A percentile compares a stretch with the other conserved stretches of the same genome.
Conservation (phyloP, 2,329 filamentous ascomycete genomes). For the Aspergillus awamori region DNA sequence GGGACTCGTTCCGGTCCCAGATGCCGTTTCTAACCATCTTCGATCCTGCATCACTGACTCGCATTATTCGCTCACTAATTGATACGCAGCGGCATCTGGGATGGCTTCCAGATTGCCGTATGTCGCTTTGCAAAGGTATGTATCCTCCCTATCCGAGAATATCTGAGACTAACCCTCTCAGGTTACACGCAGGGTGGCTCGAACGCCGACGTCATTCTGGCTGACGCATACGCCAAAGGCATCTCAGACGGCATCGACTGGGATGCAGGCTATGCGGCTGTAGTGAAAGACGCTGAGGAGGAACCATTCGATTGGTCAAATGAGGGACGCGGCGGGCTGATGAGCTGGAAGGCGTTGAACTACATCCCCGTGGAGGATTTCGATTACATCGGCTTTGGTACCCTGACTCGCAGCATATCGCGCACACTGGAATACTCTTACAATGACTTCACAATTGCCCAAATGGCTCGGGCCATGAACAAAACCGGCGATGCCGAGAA, state of each 20-base stretch:
- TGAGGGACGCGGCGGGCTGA: constrained; percentile 69
- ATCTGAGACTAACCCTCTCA: constrained; percentile 10
- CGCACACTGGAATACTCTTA: constrained; percentile 77
- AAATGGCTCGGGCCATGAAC: constrained; percentile 62
- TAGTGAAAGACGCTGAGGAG: constrained; percentile 70
- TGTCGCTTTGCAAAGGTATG: constrained; percentile 65
- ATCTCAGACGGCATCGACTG: constrained; percentile 65
- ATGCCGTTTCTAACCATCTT: constrained; percentile 69
- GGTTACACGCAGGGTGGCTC: constrained; percentile 74
- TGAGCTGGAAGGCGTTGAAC: constrained; percentile 69
- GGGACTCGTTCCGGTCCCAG: constrained; percentile 70
- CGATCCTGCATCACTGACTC: constrained; percentile 63
- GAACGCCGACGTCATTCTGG: constrained; percentile 69
- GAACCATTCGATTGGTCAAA: constrained; percentile 71
- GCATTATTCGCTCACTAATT: constrained; percentile 70
- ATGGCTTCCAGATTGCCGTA: constrained; percentile 73
- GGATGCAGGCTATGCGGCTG: constrained; percentile 67
- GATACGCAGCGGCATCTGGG: constrained; percentile 71
- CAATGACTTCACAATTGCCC: constrained; percentile 69
- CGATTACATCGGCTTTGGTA: constrained; percentile 67
- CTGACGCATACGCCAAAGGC: constrained; percentile 70
- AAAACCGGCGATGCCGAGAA: constrained; percentile 58
- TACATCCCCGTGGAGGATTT: constrained; percentile 74
- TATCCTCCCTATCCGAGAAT: not conserved
- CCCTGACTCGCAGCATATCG: constrained; percentile 70